A percentile compares a stretch with the other conserved stretches of the same genome.
phyloP scores from a whole-genome alignment of 129 eudicot species.

The Scalesia atractyloides region DNA sequence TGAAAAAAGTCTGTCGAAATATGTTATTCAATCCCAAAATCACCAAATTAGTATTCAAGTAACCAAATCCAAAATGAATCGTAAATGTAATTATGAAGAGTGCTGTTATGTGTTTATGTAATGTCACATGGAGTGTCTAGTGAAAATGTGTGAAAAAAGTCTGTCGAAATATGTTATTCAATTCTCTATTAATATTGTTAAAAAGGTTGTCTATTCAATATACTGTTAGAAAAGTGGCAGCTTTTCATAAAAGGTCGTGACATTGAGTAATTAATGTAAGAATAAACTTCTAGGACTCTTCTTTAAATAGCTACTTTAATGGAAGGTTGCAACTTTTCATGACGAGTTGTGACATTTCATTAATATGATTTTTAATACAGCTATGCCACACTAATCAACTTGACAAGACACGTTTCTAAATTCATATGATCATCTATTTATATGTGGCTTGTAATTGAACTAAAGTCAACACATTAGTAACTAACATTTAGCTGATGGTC shows the following conservation, averaged over 20 bases:
- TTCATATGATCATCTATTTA: not conserved
- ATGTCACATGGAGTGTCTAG: not conserved
- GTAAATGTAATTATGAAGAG: not conserved
- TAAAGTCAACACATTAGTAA: not conserved
- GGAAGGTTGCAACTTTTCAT: not conserved
- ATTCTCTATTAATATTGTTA: not conserved
- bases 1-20: not conserved
- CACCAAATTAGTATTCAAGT: no score
- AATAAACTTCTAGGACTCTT: not conserved
- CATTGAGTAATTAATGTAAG: not conserved
- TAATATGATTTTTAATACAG: not conserved
- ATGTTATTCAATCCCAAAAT: not conserved
- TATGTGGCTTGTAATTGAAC: not conserved
- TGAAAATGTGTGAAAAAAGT: not conserved
- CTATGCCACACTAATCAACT: not conserved
- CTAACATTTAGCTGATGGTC: slow-evolving; percentile 22
- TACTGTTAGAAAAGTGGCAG: not conserved
- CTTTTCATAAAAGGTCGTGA: not conserved
- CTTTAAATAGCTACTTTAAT: not conserved
- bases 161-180: not conserved
- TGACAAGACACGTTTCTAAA: not conserved
- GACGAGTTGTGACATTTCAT: not conserved
- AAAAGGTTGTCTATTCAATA: not conserved
- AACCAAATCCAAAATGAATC: no score
- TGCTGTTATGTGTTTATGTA: not conserved